Evolutionary conservation across 2,329 filamentous ascomycete genomes (phyloP).

Genomic region (Xylariaceae sp.): DNA sequence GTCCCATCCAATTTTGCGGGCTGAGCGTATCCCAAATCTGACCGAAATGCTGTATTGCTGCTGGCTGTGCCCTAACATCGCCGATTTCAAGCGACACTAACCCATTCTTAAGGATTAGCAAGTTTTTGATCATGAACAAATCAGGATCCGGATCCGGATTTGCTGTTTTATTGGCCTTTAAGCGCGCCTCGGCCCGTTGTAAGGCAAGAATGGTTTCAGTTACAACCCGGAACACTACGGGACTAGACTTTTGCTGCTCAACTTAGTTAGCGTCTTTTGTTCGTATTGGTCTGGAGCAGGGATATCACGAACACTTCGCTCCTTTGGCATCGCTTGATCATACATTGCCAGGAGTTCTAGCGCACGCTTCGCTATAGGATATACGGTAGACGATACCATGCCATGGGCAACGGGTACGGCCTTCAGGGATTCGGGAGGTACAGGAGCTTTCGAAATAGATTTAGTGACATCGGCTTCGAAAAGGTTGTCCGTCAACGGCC

Average conservation of each 20-base stretch:
- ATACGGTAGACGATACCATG: conserved; percentile 61
- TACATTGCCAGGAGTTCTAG: conserved; percentile 66
- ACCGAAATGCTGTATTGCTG: conserved; percentile 65
- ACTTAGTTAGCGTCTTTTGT: conserved; percentile 20
- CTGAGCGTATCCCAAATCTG: conserved; percentile 70
- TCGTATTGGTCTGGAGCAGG: background rate
- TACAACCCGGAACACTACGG: conserved; percentile 73
- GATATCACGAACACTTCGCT: conserved; percentile 59
- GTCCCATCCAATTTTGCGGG: conserved; percentile 62
- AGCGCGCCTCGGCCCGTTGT: conserved; percentile 73
- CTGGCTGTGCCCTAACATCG: conserved; percentile 60
- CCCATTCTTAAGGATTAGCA: conserved; percentile 94
- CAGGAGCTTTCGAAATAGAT: conserved; percentile 56
- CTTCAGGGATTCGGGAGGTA: conserved; percentile 55
- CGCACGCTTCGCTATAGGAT: conserved; percentile 63
- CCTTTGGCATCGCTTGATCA: conserved; percentile 68
- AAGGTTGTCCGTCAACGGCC: conserved; percentile 59
- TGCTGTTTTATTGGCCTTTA: conserved; percentile 65
- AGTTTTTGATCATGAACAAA: conserved; percentile 92
- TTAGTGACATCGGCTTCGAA: conserved; percentile 63
- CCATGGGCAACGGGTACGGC: conserved; percentile 56
- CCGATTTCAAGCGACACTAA: conserved; percentile 95
- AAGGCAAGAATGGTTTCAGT: conserved; percentile 88
- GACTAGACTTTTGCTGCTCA: conserved; percentile 57
- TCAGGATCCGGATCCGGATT: conserved; percentile 72